A percentile compares a stretch with the other conserved stretches of the same genome.
Conservation (phyloP, 306 rosid species). For the Carpinus viminea region DNA sequence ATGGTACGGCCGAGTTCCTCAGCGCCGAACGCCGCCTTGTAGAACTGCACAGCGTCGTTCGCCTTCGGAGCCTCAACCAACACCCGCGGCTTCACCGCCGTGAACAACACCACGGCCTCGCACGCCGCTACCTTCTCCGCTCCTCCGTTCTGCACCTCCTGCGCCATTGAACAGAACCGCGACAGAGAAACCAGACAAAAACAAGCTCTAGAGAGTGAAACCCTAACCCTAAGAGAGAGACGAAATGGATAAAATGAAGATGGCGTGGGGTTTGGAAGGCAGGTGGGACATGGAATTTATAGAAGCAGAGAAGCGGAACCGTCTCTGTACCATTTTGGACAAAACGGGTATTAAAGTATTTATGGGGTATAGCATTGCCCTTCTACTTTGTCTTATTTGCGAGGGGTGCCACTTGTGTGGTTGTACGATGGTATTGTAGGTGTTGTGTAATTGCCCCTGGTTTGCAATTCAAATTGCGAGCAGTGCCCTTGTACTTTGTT, state of each 20-base stretch:
- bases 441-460: too few relatives aligned
- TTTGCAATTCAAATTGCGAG: too few relatives aligned
- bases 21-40: slow-evolving; percentile 74
- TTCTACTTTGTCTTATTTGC: slow-evolving; percentile 5
- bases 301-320: slow-evolving; percentile 58
- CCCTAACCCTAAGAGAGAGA: slow-evolving; percentile 63
- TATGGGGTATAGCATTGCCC: not conserved
- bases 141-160: slow-evolving; percentile 57
- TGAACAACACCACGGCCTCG: slow-evolving; percentile 23
- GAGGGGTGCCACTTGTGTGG: not conserved
- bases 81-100: slow-evolving; percentile 52
- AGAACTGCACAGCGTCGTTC: slow-evolving; percentile 67
- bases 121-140: slow-evolving; percentile 28
- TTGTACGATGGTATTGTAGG: not conserved
- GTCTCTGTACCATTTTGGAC: slow-evolving; percentile 26
- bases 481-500: too few relatives aligned
- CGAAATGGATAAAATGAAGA: slow-evolving; percentile 14
- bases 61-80: slow-evolving; percentile 69
- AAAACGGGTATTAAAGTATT: slow-evolving; percentile 34
- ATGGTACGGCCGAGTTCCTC: slow-evolving; percentile 57
- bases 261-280: slow-evolving; percentile 26
- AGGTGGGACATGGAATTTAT: slow-evolving; percentile 45
- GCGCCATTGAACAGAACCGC: slow-evolving; percentile 48
- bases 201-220: too few relatives aligned
- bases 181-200: not conserved